Evolutionary conservation across 345 rosid species (phyloP), one percentile per base, ranked within the genome.

Genomic region (Kernera saxatilis): DNA sequence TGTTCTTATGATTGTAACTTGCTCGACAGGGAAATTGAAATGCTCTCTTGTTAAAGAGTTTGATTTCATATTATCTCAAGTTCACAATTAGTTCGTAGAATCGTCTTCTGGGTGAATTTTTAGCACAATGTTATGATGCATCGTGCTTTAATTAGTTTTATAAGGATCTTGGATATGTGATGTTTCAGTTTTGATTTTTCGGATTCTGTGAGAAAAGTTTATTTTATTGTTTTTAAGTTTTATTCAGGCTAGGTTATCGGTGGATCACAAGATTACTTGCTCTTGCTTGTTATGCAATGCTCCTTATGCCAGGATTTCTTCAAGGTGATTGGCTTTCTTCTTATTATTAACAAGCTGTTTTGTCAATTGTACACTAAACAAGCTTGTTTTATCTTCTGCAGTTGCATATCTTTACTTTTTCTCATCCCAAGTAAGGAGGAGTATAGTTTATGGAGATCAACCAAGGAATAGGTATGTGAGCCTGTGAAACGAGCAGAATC

Each of bases 231-330:
- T 57, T 57, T 29, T 10, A 77, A 79, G 60, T 82, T 73, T 81
- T 66, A 8, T 88, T 73, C 97, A 94, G 97, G 97, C 76, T 94
- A 86, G 99, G 97, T 74, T 94, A 87, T 50, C 89, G 86, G 64
- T 91, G 97, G 94, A 83, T 91, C 9, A 49, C 83, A 75, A 87
- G 87, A 79, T 85, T 91, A 48, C 66, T 84, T 59, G 94, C 90
- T 40, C 97, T 93, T 70, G 82, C 86, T 77, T 85, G 83, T 77
- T 93, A 93, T 76, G 86, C 97, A 64, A 72, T 89, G 77, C 81
- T 91, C 71, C 96, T 94, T 61, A 65, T 86, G 87, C 98, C 99
- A 1, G 99, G 99, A 33, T 91, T 94, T 79, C 79, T 94, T 70
- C 95, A 89, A 91, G 97, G 99, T 91, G 32, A 41, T 37, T 51